Conservation (phyloP, 371 early-diverging fungal genomes). For the Saksenaea oblongispora region DNA sequence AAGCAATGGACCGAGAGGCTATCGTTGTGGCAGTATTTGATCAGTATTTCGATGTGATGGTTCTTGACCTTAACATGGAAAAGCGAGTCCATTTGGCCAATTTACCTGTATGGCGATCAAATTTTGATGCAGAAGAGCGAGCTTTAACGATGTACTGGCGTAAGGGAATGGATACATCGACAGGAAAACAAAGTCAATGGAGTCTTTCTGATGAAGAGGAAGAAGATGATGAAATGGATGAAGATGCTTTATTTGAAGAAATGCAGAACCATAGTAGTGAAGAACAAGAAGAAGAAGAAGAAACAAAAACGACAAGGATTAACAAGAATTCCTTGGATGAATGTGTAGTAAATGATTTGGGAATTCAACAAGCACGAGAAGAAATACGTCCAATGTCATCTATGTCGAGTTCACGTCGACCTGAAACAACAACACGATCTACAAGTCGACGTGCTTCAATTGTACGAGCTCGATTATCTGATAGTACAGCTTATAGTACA, state of each 20-base stretch:
- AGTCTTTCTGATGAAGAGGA: constrained; percentile 26
- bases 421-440: constrained; percentile 5
- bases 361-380: neutral
- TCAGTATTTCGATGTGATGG: constrained; percentile 60
- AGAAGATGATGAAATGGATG: constrained; percentile 34
- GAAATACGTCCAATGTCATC: neutral
- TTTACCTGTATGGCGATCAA: constrained; percentile 40
- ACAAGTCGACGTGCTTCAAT: constrained; percentile 30
- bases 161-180: constrained; percentile 42
- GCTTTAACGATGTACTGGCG: constrained; percentile 60
- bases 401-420: neutral
- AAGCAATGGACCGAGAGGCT: constrained; percentile 30
- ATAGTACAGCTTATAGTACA: constrained; percentile 39
- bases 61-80: constrained; percentile 65
- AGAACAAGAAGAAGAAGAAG: constrained; percentile 14
- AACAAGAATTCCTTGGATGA: neutral
- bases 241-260: constrained; percentile 35
- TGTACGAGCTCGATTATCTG: constrained; percentile 35
- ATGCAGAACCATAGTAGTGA: constrained; percentile 13
- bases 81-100: constrained; percentile 50
- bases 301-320: neutral
- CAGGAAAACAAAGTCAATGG: constrained; percentile 35
- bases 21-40: constrained; percentile 47
- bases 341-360: neutral
- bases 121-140: constrained; percentile 36